A percentile compares a stretch with the other conserved stretches of the same genome.
These are phyloP conservation scores for Mentha longifolia DNA, from an alignment of 257 asterid species.

Conservation along the genomic window DNA sequence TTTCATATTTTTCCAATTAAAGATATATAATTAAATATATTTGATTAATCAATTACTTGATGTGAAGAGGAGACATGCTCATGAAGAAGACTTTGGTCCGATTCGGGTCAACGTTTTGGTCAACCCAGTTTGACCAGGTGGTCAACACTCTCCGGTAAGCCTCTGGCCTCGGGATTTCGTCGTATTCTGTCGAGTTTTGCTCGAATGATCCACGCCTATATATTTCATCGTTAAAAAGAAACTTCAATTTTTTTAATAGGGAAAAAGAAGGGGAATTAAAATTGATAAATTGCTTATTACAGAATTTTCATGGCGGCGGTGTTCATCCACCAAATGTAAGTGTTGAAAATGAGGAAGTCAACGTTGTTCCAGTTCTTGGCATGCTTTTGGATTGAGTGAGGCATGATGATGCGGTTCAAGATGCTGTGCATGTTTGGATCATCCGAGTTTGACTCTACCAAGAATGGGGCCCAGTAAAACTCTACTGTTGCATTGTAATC, in stretches of 20 bases:
- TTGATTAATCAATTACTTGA: constrained; percentile 52
- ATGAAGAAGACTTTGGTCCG: constrained; percentile 72
- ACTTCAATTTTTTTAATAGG: not conserved
- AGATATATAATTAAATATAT: no score
- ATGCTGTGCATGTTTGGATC: constrained; percentile 83
- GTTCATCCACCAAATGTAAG: constrained; percentile 98
- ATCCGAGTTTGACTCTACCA: constrained; percentile 88
- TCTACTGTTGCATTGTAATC: constrained; percentile 87
- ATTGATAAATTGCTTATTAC: constrained; percentile 39
- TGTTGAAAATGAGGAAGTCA: constrained; percentile 80
- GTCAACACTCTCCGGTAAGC: constrained; percentile 72
- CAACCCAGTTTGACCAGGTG: constrained; percentile 85
- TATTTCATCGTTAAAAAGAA: constrained; percentile 13
- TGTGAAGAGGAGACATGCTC: constrained; percentile 99
- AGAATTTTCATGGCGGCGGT: constrained; percentile 74
- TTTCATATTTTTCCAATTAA: no score
- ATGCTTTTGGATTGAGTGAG: constrained; percentile 72
- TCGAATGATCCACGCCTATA: constrained; percentile 81
- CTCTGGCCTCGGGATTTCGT: constrained; percentile 61
- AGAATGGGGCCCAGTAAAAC: constrained; percentile 92
- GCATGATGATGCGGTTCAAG: constrained; percentile 82
- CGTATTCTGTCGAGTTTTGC: constrained; percentile 63
- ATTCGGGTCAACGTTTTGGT: constrained; percentile 58
- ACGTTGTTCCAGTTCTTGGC: constrained; percentile 77
- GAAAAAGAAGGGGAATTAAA: no score